Evolutionary conservation across 2,329 filamentous ascomycete genomes (phyloP).

Genomic region (Penicillium frequentans): DNA sequence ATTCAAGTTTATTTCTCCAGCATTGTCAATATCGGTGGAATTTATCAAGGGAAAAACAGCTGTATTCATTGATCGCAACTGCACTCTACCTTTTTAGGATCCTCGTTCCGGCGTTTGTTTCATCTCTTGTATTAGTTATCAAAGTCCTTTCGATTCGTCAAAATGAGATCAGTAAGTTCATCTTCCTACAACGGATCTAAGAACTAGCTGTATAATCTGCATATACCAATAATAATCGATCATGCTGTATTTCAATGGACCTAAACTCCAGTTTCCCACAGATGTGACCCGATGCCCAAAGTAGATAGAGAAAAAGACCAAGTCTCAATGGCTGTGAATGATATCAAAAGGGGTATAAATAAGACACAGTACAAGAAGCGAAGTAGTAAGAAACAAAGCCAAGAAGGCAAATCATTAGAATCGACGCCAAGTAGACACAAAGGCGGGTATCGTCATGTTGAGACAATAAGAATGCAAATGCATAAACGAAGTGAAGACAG

Average conservation of each 20-base stretch:
- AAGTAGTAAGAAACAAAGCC: not conserved
- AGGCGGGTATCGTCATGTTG: conserved; percentile 5
- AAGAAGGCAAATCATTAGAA: not conserved
- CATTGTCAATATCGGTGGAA: not conserved
- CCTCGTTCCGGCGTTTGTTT: conserved; percentile 7
- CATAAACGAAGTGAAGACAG: not conserved
- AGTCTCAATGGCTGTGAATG: not conserved
- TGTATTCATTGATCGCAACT: not conserved
- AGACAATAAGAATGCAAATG: conserved; percentile 1
- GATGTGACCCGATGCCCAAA: not conserved
- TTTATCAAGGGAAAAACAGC: not conserved
- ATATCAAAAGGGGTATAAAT: conserved; percentile 1
- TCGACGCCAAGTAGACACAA: not conserved
- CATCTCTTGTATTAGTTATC: not conserved
- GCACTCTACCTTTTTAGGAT: not conserved
- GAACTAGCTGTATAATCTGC: no score
- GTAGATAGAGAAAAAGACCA: not conserved
- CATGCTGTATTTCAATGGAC: not conserved
- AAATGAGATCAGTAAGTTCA: not conserved
- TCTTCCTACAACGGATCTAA: not conserved
- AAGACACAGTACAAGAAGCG: conserved; percentile 3
- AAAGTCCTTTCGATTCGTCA: not conserved
- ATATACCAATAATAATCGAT: not conserved
- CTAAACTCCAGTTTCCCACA: not conserved
- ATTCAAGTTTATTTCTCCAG: not conserved